phyloP scores from a whole-genome alignment of 352 stramenopile genomes.

The Globisporangium okanoganense region DNA sequence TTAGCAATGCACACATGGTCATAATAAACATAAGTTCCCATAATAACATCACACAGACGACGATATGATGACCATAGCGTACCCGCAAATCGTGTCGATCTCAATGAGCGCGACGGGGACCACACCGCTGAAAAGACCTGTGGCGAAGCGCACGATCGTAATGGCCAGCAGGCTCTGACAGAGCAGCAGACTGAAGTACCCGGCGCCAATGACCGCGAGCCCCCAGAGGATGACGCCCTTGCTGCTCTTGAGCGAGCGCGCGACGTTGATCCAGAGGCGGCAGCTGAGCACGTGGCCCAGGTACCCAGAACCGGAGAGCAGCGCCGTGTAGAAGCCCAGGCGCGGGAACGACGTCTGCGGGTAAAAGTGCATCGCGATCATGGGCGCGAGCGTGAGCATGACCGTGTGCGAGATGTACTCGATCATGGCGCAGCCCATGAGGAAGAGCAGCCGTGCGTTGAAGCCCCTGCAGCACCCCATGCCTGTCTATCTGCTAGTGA shows the following conservation, averaged over 20 bases:
- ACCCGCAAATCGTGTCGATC: constrained; percentile 82
- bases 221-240: constrained; percentile 84
- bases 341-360: constrained; percentile 66
- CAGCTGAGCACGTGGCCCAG: constrained; percentile 68
- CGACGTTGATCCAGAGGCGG: constrained; percentile 77
- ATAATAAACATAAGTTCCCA: not conserved
- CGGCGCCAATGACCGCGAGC: constrained; percentile 55
- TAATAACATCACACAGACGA: not conserved
- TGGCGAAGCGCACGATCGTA: constrained; percentile 72
- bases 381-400: constrained; percentile 60
- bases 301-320: constrained; percentile 63
- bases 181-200: constrained; percentile 70
- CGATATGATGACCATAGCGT: constrained; percentile 1
- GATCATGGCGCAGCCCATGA: constrained; percentile 75
- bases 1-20: not conserved
- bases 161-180: constrained; percentile 79
- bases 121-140: constrained; percentile 70
- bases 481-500: not conserved
- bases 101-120: constrained; percentile 72
- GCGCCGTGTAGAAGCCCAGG: constrained; percentile 73
- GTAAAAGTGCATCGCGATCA: constrained; percentile 79
- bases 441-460: constrained; percentile 72
- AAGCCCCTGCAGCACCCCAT: constrained; percentile 62
- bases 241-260: constrained; percentile 64
- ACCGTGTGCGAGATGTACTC: constrained; percentile 75